Evolutionary conservation across 768 basidiomycete species (phyloP).

Genomic region (Leccinum olivaceopallidum): DNA sequence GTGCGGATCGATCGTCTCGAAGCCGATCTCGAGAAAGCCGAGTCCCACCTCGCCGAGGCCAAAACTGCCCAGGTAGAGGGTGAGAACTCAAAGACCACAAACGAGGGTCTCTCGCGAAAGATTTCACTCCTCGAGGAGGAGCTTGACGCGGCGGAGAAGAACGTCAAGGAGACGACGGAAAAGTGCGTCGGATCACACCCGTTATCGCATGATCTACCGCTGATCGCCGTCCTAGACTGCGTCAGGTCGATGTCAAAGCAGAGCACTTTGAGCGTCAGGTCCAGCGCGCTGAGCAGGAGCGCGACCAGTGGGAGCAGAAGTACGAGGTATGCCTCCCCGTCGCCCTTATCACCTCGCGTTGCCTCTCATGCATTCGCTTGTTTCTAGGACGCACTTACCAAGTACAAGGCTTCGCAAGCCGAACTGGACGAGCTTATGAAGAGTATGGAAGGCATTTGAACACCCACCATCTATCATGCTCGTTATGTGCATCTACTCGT

Average conservation of each 20-base stretch:
- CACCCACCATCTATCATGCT: conserved; percentile 1
- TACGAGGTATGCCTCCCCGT: conserved; percentile 67
- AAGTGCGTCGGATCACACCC: conserved; percentile 60
- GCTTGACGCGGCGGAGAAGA: conserved; percentile 94
- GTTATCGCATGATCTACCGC: conserved; percentile 17
- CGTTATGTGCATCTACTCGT: conserved; percentile 5
- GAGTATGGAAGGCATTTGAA: conserved; percentile 72
- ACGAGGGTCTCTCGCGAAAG: conserved; percentile 78
- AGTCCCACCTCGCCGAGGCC: conserved; percentile 59
- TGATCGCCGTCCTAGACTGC: conserved; percentile 55
- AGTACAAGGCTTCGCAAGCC: conserved; percentile 70
- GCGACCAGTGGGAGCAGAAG: conserved; percentile 93
- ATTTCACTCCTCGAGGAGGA: conserved; percentile 93
- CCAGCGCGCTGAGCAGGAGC: conserved; percentile 82
- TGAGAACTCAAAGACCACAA: conserved; percentile 67
- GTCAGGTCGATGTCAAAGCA: conserved; percentile 97
- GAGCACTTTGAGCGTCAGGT: conserved; percentile 98
- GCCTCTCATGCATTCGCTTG: conserved; percentile 1
- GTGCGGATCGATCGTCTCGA: conserved; percentile 71
- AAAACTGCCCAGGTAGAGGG: conserved; percentile 69
- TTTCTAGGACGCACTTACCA: conserved; percentile 64
- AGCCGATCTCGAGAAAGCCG: conserved; percentile 66
- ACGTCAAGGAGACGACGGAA: conserved; percentile 93
- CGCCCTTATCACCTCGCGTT: background rate
- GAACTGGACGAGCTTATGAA: conserved; percentile 84